Evolutionary conservation across 1,139 yeast species (phyloP).

Genomic region (Zhuliangozyma blackwelliae): DNA sequence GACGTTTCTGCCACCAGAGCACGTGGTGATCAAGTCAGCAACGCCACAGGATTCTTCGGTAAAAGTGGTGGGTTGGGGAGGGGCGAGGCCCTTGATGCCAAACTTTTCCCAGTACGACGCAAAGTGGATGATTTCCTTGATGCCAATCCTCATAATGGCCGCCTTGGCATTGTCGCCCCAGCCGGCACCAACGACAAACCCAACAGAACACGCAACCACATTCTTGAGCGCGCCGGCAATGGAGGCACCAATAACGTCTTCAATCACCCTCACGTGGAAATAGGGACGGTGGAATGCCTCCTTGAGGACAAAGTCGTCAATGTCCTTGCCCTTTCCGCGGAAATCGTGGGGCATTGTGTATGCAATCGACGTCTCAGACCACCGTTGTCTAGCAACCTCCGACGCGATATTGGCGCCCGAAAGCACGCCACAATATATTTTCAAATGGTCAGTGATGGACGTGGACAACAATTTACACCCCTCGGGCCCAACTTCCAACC

Average conservation of each 20-base stretch:
- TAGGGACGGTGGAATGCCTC: constrained; percentile 89
- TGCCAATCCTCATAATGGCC: constrained; percentile 91
- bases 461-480: constrained; percentile 79
- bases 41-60: constrained; percentile 94
- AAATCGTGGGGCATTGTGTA: constrained; percentile 68
- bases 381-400: constrained; percentile 88
- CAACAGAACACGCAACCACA: constrained; percentile 90
- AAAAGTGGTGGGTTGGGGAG: constrained; percentile 72
- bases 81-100: constrained; percentile 64
- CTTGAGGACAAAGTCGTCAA: constrained; percentile 64
- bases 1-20: constrained; percentile 94
- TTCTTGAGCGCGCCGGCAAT: constrained; percentile 94
- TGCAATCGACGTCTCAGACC: constrained; percentile 95
- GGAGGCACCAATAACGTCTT: constrained; percentile 91
- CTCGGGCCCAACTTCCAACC: constrained; percentile 74
- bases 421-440: constrained; percentile 87
- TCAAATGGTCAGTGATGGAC: constrained; percentile 69
- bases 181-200: constrained; percentile 91
- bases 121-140: constrained; percentile 71
- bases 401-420: constrained; percentile 95
- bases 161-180: constrained; percentile 99
- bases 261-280: constrained; percentile 86
- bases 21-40: constrained; percentile 93
- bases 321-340: constrained; percentile 69
- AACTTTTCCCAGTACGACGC: constrained; percentile 53